Evolutionary conservation across 2,329 filamentous ascomycete genomes (phyloP), one percentile per base, ranked within the genome.

Genomic region (Claviceps purpurea): DNA sequence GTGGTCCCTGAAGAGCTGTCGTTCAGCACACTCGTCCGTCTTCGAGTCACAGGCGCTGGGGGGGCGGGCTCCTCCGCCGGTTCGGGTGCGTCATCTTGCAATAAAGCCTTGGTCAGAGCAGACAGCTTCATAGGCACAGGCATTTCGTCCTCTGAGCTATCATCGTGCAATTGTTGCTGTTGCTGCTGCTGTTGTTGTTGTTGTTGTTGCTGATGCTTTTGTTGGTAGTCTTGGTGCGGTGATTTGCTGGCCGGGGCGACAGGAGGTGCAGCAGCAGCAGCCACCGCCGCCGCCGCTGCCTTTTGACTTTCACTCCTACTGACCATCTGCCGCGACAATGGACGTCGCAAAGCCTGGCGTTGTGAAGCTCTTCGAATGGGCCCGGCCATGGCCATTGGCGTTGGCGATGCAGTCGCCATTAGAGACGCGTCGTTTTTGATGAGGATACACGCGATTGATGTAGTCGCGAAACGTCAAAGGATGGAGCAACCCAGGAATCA

Each of bases 141-240:
- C 30, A 94, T 87, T 68, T 96, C 91, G 62, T 96, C 91, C 68
- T 96, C 91, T 24, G 90, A 95, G 73, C 88, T 95, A 64, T 95
- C 90, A 60, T 87, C 84, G 58, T 64, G 57, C 54, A 65, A 83
- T 54, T 65, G 75, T 47, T 73, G 72, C 30, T 34, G 30, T 4
- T 34, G 26, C 26, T 30, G 8, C 1, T 30, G 26, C 26, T 30
- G 26, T 0, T 30, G 26, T 8, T 30, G 24, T 5, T 24, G 26
- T 2, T 30, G 26, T 3, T 30, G 30, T 30, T 30, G 26, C 8
- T 30, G 26, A 10, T 30, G 30, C 30, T 34, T 11, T 34, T 34
- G 30, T 34, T 34, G 30, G 30, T 34, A 34, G 10, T 11, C 30
- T 54, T 73, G 73, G 51, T 73, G 66, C 26, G 48, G 39, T 44